Conservation (phyloP, 345 rosid species). For the Melastoma malabathricum region DNA sequence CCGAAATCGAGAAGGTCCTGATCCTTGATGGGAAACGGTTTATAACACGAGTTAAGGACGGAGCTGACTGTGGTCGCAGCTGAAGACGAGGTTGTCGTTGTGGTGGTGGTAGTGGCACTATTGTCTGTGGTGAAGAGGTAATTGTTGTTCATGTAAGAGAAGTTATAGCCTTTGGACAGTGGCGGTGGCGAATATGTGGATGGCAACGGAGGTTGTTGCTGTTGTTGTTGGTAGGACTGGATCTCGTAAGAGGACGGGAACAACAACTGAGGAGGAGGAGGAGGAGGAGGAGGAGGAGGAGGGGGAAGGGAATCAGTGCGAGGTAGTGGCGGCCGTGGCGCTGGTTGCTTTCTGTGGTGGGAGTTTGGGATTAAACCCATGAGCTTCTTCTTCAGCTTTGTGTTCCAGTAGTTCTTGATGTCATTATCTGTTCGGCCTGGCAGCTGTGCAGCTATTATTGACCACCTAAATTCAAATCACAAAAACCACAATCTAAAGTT, state of each 20-base stretch:
- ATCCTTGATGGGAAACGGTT: background rate
- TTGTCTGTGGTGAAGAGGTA: no score
- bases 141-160: no score
- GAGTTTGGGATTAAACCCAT: slow-evolving; percentile 9
- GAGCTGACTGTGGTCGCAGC: no score
- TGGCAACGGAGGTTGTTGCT: background rate
- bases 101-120: no score
- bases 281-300: background rate
- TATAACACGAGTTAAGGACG: no score
- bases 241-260: background rate
- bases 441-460: slow-evolving; percentile 14
- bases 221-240: background rate
- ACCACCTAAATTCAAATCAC: slow-evolving; percentile 6
- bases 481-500: background rate
- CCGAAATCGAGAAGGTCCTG: slow-evolving; percentile 1
- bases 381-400: slow-evolving; percentile 15
- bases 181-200: background rate
- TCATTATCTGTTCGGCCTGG: slow-evolving; percentile 14
- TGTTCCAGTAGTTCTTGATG: slow-evolving; percentile 16
- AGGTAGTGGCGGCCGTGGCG: background rate
- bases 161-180: background rate
- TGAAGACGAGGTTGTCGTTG: no score
- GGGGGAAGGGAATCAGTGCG: background rate
- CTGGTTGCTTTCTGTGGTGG: slow-evolving; percentile 6
- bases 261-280: background rate